Evolutionary conservation across 164 flowering plant species (phyloP).

Genomic region (Tetrastigma voinierianum): DNA sequence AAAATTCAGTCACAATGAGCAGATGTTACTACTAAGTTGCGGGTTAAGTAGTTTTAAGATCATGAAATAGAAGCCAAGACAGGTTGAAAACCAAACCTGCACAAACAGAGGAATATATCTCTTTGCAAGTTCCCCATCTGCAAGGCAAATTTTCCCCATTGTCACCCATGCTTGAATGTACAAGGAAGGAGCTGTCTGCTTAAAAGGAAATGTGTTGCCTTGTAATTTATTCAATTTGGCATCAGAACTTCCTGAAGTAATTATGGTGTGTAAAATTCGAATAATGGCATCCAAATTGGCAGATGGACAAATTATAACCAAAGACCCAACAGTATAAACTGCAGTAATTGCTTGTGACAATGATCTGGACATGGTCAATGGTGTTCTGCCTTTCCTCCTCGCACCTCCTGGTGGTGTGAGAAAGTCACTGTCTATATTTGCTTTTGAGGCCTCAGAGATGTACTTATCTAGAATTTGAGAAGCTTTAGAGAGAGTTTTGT

Average conservation of each 20-base stretch:
- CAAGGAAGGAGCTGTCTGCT: constrained; percentile 62
- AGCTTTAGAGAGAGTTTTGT: constrained; percentile 69
- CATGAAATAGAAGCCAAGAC: neutral
- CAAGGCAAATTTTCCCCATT: constrained; percentile 94
- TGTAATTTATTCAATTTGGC: constrained; percentile 47
- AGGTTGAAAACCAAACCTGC: constrained; percentile 53
- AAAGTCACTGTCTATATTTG: constrained; percentile 33
- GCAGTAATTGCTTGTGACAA: constrained; percentile 56
- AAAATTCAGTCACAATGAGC: too few relatives aligned
- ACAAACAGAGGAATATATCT: constrained; percentile 89
- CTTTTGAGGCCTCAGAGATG: constrained; percentile 41
- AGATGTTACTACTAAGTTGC: too few relatives aligned
- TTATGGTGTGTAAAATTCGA: constrained; percentile 72
- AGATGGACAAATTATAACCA: constrained; percentile 75
- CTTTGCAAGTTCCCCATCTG: constrained; percentile 87
- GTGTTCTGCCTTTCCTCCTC: constrained; percentile 36
- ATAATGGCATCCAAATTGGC: constrained; percentile 52
- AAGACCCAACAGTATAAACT: constrained; percentile 80
- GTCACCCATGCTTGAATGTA: constrained; percentile 92
- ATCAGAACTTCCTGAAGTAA: constrained; percentile 68
- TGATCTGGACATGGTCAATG: constrained; percentile 20
- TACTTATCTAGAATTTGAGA: constrained; percentile 49
- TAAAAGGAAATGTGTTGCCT: constrained; percentile 37
- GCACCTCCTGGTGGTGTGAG: constrained; percentile 56
- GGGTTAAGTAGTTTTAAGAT: too few relatives aligned